A percentile compares a stretch with the other conserved stretches of the same genome.
phyloP scores from a whole-genome alignment of 345 rosid genomes.

The Linum usitatissimum region DNA sequence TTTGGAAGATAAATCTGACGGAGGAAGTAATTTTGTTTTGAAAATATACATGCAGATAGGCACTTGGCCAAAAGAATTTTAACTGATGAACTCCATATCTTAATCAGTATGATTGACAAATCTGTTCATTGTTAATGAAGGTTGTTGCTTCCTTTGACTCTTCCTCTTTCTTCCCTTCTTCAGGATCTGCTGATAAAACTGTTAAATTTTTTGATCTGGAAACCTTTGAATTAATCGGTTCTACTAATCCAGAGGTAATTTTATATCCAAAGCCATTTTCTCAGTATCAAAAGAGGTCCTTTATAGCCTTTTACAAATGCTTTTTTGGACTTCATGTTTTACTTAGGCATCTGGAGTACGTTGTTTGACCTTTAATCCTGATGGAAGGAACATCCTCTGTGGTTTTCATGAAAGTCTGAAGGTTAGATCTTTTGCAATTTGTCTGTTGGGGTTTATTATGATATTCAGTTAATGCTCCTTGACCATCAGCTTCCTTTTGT shows the following conservation, averaged over 20 bases:
- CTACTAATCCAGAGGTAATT: constrained; percentile 91
- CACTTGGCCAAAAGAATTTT: no score
- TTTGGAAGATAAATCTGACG: no score
- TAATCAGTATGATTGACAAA: background rate
- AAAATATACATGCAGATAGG: no score
- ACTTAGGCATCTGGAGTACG: constrained; percentile 76
- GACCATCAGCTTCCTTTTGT: constrained; percentile 12
- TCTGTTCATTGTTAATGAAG: background rate
- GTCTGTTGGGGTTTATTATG: background rate
- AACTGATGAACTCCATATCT: background rate
- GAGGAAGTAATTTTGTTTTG: no score
- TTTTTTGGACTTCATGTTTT: constrained; percentile 8
- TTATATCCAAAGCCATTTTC: constrained; percentile 10
- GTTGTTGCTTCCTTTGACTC: background rate
- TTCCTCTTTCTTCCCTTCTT: constrained; percentile 8
- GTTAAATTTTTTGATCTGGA: constrained; percentile 99
- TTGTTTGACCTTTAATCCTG: constrained; percentile 87
- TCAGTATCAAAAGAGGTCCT: constrained; percentile 3
- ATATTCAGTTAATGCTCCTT: constrained; percentile 3
- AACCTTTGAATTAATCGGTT: constrained; percentile 90
- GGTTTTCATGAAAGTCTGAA: constrained; percentile 90
- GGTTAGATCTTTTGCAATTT: constrained; percentile 29
- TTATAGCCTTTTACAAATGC: constrained; percentile 2
- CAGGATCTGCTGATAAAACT: constrained; percentile 96
- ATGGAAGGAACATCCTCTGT: constrained; percentile 87